These are phyloP conservation scores for Syzygium syzygioides DNA, from an alignment of 441 rosid species.

Conservation along the genomic window DNA sequence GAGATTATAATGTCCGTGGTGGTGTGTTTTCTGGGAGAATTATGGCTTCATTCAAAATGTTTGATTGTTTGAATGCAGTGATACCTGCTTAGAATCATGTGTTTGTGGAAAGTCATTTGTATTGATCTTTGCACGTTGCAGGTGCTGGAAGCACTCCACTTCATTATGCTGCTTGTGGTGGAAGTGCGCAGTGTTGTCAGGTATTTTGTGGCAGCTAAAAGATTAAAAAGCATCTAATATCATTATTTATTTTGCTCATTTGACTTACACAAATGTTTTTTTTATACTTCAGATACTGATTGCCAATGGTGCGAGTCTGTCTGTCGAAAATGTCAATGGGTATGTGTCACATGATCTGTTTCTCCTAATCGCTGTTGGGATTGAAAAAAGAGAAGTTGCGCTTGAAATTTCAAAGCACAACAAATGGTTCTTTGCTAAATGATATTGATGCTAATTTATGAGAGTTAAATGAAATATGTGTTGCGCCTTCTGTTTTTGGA, in stretches of 20 bases:
- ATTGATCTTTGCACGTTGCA: conserved; percentile 14
- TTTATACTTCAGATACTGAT: conserved; percentile 64
- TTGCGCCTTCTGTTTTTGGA: not conserved
- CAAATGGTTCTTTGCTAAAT: not conserved
- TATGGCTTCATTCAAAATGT: not conserved
- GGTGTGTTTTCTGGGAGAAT: not conserved
- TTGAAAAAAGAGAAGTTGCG: not conserved
- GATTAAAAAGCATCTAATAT: not conserved
- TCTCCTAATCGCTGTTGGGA: not conserved
- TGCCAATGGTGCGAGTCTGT: conserved; percentile 62
- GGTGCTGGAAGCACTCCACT: conserved; percentile 93
- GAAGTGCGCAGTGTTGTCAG: conserved; percentile 84
- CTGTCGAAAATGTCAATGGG: conserved; percentile 76
- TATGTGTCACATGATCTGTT: conserved; percentile 13
- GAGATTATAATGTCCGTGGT: not conserved
- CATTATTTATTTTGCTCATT: not conserved
- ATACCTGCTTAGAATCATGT: not conserved
- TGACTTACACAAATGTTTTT: conserved; percentile 1
- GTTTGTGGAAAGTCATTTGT: not conserved
- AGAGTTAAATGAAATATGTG: not conserved
- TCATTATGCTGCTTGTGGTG: conserved; percentile 98
- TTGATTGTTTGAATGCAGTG: not conserved
- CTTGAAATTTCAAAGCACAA: not conserved
- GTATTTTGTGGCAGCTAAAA: conserved; percentile 28
- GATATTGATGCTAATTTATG: not conserved